Conservation (phyloP, 1,284 basidiomycete species). For the Grifola frondosa region DNA sequence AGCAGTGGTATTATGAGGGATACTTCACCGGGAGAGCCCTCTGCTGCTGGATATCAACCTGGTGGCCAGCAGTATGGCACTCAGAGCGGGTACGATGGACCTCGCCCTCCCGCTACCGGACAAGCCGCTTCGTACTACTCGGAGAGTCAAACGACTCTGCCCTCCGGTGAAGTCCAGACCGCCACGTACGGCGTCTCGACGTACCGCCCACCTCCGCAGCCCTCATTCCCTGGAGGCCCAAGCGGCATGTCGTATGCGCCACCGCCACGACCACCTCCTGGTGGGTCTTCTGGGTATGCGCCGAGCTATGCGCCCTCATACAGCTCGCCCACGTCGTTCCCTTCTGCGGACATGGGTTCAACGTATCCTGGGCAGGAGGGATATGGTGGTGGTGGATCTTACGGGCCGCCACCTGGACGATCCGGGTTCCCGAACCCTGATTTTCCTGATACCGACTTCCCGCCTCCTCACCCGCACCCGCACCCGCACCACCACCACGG, state of each 20-base stretch:
- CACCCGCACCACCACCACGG: slow-evolving; percentile 6
- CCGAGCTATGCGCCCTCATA: slow-evolving; percentile 20
- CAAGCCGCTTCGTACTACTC: slow-evolving; percentile 9
- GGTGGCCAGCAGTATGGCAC: slow-evolving; percentile 8
- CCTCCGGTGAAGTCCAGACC: slow-evolving; percentile 10
- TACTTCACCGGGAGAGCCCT: too few species aligned
- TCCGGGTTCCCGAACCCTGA: slow-evolving; percentile 20
- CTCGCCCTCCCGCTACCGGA: slow-evolving; percentile 1
- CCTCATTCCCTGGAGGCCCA: neutral
- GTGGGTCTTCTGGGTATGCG: slow-evolving; percentile 7
- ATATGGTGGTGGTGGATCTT: slow-evolving; percentile 13
- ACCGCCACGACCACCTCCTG: neutral
- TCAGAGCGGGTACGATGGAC: slow-evolving; percentile 4
- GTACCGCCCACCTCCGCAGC: neutral
- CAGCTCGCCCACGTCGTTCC: slow-evolving; percentile 12
- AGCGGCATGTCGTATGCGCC: neutral
- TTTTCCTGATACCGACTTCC: slow-evolving; percentile 17
- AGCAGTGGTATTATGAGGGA: too few species aligned
- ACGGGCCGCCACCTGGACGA: slow-evolving; percentile 17
- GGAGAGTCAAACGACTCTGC: slow-evolving; percentile 7
- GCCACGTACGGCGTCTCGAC: slow-evolving; percentile 7
- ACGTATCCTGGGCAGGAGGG: slow-evolving; percentile 14
- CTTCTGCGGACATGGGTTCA: slow-evolving; percentile 12
- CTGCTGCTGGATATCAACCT: slow-evolving; percentile 1
- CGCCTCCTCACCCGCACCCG: slow-evolving; percentile 9